Evolutionary conservation across 2,329 filamentous ascomycete genomes (phyloP).

Genomic region (Beauveria brongniartii): DNA sequence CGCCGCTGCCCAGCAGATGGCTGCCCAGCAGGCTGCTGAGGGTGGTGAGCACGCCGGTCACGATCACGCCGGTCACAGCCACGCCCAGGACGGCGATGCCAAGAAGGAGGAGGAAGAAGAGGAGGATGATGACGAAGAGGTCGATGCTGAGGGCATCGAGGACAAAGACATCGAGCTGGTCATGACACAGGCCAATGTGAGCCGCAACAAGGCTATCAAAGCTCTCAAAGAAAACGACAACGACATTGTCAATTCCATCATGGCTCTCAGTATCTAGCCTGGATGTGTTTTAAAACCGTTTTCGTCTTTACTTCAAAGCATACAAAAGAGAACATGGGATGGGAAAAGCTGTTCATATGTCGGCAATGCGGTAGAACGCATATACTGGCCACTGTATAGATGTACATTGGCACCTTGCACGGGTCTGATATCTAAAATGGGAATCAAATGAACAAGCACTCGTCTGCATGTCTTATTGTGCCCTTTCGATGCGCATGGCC

Average conservation of each 20-base stretch:
- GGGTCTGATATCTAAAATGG: slow-evolving; percentile 9
- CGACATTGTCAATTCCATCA: slow-evolving; percentile 99
- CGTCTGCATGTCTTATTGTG: not conserved
- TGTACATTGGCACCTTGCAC: not conserved
- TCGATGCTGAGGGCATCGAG: slow-evolving; percentile 89
- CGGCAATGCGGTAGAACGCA: slow-evolving; percentile 10
- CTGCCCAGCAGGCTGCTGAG: slow-evolving; percentile 56
- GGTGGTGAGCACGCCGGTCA: slow-evolving; percentile 65
- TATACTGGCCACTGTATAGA: slow-evolving; percentile 8
- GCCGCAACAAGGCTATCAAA: slow-evolving; percentile 97
- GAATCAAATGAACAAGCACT: slow-evolving; percentile 9
- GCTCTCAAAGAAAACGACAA: slow-evolving; percentile 99
- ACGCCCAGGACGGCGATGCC: slow-evolving; percentile 53
- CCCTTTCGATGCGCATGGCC: not conserved
- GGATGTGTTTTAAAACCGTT: slow-evolving; percentile 13
- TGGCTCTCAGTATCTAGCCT: slow-evolving; percentile 78
- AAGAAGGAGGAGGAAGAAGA: slow-evolving; percentile 72
- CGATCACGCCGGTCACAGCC: slow-evolving; percentile 61
- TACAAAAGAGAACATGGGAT: slow-evolving; percentile 6
- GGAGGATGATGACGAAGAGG: slow-evolving; percentile 86
- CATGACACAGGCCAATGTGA: slow-evolving; percentile 95
- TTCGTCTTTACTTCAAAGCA: slow-evolving; percentile 8
- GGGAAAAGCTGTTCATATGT: slow-evolving; percentile 12
- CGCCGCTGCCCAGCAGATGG: slow-evolving; percentile 90
- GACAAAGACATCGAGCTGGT: slow-evolving; percentile 99